Evolutionary conservation across 108 stramenopile genomes (phyloP), one percentile per base, ranked within the genome.

Genomic region (Pseudonitzschia pungens): DNA sequence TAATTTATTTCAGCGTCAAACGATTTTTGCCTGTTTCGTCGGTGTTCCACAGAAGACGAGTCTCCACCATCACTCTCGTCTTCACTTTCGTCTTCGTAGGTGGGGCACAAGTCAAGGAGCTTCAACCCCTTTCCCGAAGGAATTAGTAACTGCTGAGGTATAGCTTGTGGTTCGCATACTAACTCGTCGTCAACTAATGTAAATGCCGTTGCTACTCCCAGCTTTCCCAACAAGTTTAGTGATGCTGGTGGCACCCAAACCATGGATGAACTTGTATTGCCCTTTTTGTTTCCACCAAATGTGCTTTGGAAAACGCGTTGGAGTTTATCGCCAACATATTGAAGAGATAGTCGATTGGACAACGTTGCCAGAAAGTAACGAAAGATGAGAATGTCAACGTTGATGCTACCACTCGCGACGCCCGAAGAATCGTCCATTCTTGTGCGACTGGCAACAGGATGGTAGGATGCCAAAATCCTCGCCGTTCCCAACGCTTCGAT

Each of bases 111-210:
- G 77, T 95, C 94, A 28, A 95, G 84, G 4, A 95, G 84, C 59
- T 92, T 95, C 43, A 95, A 67, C 2, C 94, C 90, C 26, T 85
- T 83, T 12, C 74, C 87, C 24, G 94, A 89, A n/a, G 94, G 94
- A 41, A 95, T 88, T 45, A 95, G 67, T 22, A 95, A 81, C 57
- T 95, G 92, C 65, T 95, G 92, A 4, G 94, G 94, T 20, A 89
- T 87, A 5, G 90, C 85, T 67, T 79, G 68, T 43, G 92, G 82
- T 53, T 91, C 91, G 70, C 91, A 95, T 16, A 89, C 90, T 24
- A 95, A 70, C 54, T 92, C 90, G 74, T 95, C 94, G 62, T 95
- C 94, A 10, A 95, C 79, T n/a, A 95, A 56, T 7, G 89, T 73
- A 28, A 93, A 84, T 0, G 87, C 86, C 8, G 92, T 92, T 2